Percentiles rank a stretch among this genome's conserved stretches.
Evolutionary conservation across 305 asterid genomes (phyloP).

Genomic region (Fraxinus velutina): DNA sequence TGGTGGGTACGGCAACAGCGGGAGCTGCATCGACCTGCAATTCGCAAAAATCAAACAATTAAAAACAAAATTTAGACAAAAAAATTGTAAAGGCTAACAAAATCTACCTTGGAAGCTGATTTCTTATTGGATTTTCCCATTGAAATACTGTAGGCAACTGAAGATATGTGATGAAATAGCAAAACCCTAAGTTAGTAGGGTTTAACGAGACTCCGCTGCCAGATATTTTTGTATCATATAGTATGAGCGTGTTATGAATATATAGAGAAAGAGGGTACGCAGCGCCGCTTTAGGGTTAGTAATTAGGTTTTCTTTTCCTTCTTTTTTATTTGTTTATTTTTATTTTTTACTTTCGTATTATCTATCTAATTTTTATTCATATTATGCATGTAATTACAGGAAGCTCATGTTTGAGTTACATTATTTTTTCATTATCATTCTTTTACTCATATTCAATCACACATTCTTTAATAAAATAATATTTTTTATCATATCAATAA

Average conservation of each 20-base stretch:
- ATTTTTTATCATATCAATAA: no score
- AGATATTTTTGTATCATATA: neutral
- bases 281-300: constrained; percentile 1
- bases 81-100: neutral
- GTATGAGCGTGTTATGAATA: neutral
- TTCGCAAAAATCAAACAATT: neutral
- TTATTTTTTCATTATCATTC: no score
- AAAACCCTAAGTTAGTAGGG: neutral
- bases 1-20: neutral
- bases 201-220: neutral
- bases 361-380: no score
- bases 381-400: no score
- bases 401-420: no score
- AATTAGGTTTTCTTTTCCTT: neutral
- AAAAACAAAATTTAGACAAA: neutral
- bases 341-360: no score
- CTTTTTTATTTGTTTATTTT: neutral
- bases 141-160: neutral
- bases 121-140: neutral
- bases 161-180: neutral
- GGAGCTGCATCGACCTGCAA: neutral
- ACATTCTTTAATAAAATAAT: no score
- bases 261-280: neutral
- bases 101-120: neutral
- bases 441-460: no score